phyloP scores from a whole-genome alignment of 257 asterid genomes.

The Ligustrum vulgare region DNA sequence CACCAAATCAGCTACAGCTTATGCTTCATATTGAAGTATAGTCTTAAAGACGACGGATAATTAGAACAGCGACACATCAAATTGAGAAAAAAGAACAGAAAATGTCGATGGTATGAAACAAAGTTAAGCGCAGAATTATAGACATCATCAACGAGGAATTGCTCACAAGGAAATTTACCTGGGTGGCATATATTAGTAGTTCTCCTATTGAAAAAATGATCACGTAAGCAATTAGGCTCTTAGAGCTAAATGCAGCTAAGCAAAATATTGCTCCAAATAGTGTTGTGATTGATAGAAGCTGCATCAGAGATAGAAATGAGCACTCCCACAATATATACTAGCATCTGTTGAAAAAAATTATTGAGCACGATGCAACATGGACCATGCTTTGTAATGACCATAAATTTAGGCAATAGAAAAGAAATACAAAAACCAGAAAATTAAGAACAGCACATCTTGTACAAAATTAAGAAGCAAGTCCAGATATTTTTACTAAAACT shows the following conservation, averaged over 20 bases:
- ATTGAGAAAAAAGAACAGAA: neutral
- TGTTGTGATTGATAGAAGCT: conserved; percentile 81
- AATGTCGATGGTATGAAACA: neutral
- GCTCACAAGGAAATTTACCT: conserved; percentile 42
- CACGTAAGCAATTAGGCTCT: conserved; percentile 59
- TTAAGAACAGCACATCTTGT: neutral
- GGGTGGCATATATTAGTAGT: conserved; percentile 81
- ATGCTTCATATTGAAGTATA: neutral
- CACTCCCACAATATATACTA: neutral
- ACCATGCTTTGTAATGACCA: neutral
- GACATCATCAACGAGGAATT: neutral
- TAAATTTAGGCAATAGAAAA: neutral
- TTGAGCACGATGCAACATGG: neutral
- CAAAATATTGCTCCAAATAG: conserved; percentile 70
- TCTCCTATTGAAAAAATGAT: conserved; percentile 76
- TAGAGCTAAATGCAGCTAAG: conserved; percentile 79
- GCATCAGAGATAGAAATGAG: conserved; percentile 16
- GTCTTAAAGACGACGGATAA: neutral
- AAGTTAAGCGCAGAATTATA: neutral
- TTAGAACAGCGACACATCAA: neutral
- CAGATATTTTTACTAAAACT: neutral
- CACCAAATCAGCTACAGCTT: neutral
- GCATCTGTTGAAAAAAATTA: no score
- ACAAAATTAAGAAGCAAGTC: neutral
- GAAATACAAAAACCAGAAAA: neutral